Evolutionary conservation across 345 rosid genomes (phyloP), one percentile per base, ranked within the genome.

Genomic region (Toxicodendron radicans): DNA sequence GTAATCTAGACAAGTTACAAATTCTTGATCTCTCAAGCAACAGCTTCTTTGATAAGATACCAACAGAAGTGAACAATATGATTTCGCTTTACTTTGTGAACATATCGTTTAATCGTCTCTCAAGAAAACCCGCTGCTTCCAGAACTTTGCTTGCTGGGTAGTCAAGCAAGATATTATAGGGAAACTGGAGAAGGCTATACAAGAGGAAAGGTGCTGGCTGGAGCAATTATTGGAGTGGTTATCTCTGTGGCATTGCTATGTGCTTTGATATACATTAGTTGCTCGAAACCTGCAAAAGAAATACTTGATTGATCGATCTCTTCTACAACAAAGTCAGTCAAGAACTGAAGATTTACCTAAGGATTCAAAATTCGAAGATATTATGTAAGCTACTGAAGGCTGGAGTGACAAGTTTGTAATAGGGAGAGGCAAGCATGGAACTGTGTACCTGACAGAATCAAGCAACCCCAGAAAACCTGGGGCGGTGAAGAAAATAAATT

Each of bases 351-450:
- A 80, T 23, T 77, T 84, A 59, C 85, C 80, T 0, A 78, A 69
- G 43, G 83, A 79, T 11, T 58, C 80, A 58, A 78, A 53, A 43
- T 65, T 80, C 43, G 84, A 85, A 76, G 85, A 80, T 38, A 73
- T 82, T 32, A 66, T 80, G 58, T 82, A 79, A 2, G 85, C 83
- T 11, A 81, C 83, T 16, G 80, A 81, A 73, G 80, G 77, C 48
- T 80, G 73, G 75, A 76, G 72, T 58, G 81, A 81, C 53, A 79
- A 71, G 58, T 79, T 66, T 53, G 75, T 84, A 33, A 78, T 85
- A 14, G 84, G 85, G 6, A 82, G 83, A 82, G 85, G 87, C 48
- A 79, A 64, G 67, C 87, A 82, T 59, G 85, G 85, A 9, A 82
- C 77, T 18, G 85, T 79, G 30, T 84, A 78, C 64, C n/a, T 83